Conservation (phyloP, 2,329 filamentous ascomycete species). For the Fusarium mundagurra region DNA sequence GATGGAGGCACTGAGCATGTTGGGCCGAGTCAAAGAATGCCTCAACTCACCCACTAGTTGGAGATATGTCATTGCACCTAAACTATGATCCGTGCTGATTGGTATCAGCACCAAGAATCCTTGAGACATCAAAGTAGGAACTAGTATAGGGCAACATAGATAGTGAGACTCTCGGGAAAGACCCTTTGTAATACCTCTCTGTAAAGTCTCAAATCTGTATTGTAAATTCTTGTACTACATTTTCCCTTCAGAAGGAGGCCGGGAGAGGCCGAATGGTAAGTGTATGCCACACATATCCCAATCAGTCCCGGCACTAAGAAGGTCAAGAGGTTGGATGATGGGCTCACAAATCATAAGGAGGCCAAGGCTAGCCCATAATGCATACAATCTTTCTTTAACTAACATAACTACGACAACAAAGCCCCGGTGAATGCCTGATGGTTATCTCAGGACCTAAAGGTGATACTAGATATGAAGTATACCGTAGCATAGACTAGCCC, state of each 20-base stretch:
- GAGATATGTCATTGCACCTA: too few relatives aligned
- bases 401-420: background rate
- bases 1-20: too few relatives aligned
- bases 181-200: background rate
- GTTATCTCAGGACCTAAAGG: background rate
- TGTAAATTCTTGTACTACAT: background rate
- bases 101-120: too few relatives aligned
- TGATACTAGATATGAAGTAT: background rate
- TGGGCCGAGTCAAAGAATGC: too few relatives aligned
- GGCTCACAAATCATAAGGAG: background rate
- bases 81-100: too few relatives aligned
- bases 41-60: too few relatives aligned
- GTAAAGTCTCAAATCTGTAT: background rate
- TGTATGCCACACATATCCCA: background rate
- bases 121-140: background rate
- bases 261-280: background rate
- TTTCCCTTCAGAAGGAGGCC: background rate
- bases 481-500: background rate
- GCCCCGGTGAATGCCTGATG: background rate
- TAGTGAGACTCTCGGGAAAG: background rate
- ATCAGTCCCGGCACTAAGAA: background rate
- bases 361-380: background rate
- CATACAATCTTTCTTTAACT: background rate
- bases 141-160: background rate
- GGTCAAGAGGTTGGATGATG: background rate